Conservation (phyloP, 495 filamentous ascomycete genomes). For the Letharia columbiana region DNA sequence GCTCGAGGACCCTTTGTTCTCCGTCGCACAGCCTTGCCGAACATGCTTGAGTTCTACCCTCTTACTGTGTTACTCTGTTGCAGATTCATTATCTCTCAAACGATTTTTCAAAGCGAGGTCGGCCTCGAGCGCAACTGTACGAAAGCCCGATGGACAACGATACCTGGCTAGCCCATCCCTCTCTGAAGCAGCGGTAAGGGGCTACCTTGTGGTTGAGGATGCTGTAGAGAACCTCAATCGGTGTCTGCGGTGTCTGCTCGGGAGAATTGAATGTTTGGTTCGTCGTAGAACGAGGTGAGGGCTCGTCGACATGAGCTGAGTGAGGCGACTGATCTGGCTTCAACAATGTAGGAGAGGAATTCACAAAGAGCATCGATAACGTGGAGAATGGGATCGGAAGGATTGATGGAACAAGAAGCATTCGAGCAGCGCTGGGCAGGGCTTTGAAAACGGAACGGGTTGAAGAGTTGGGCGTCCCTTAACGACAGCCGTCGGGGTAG, state of each 20-base stretch:
- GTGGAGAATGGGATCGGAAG: neutral
- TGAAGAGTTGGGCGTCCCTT: neutral
- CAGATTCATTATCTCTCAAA: no score
- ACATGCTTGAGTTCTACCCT: no score
- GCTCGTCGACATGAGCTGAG: neutral
- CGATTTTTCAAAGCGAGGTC: no score
- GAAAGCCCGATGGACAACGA: no score
- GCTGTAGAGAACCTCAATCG: no score
- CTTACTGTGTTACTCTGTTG: no score
- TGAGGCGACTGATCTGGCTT: neutral
- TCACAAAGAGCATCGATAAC: neutral
- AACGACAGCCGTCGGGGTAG: neutral
- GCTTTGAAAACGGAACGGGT: neutral
- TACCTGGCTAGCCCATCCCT: no score
- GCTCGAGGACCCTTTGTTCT: no score
- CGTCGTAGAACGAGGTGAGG: neutral
- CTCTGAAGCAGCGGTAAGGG: no score
- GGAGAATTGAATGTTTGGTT: neutral
- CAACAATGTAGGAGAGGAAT: neutral
- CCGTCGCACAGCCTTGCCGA: neutral
- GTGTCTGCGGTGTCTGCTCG: no score
- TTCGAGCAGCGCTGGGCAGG: neutral
- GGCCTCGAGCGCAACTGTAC: no score
- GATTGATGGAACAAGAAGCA: neutral
- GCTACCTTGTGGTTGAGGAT: no score